Evolutionary conservation across 2,329 filamentous ascomycete species (phyloP), one percentile per base, ranked within the genome.

Genomic region (Penicillium aurantiogriseum): DNA sequence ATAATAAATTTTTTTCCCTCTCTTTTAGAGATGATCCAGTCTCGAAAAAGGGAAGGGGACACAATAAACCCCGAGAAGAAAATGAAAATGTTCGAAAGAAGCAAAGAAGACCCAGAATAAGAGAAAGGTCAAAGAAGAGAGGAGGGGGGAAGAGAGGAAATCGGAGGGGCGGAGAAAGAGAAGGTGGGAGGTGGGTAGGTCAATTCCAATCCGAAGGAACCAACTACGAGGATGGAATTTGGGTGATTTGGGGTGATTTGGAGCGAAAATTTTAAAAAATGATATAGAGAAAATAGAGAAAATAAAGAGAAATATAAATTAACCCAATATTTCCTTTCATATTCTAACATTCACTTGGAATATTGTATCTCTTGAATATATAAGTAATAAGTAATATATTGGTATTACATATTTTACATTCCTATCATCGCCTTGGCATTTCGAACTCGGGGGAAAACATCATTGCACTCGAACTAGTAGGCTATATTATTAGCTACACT

Each of bases 41-140:
- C 21, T 31, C 23, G 40, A 27, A 38, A 19, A 46, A 31, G 4
- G 5, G 21, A 43, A 36, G 9, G 50, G 11, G 5, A 27, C 15
- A 36, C 7, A 38, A 56, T 43, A 23, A 33, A 48, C 4, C 33
- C 15, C n/a, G 21, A 33, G 38, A 2, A 31, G 25, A 25, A 21
- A 55, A 42, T 4, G 23, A 31, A 51, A 23, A 58, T 39, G 21
- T 23, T 15, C 29, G 29, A 48, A 54, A 57, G 45, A 31, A 50
- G 31, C 11, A 33, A 33, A 27, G 19, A 55, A 51, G 31, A 56
- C 17, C 27, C 39, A 9, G 42, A 23, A 23, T 11, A 17, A 29
- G n/a, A 27, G 45, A 50, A 27, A 38, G 40, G 49, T 51, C 38
- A 40, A 51, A 43, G 55, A 58, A 60, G 55, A 38, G 40, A 51